Conservation (phyloP, 225 moss, liverwort and hornwort genomes). For the Ulota crispa region DNA sequence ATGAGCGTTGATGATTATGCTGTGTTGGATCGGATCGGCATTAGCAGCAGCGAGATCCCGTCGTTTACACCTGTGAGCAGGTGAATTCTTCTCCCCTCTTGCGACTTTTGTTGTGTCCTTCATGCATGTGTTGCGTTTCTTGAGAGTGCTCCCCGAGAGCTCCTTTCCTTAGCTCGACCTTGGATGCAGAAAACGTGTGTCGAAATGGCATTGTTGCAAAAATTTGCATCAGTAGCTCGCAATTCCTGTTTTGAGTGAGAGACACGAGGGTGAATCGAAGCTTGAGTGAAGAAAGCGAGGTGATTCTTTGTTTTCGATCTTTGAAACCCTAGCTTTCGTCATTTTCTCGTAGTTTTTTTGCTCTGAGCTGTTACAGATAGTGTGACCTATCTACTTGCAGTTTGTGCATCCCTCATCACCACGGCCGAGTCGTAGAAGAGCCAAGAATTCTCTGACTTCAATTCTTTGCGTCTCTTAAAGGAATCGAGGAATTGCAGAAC, state of each 20-base stretch:
- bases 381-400: background rate
- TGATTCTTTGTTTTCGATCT: background rate
- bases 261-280: background rate
- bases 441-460: background rate
- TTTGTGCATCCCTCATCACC: background rate
- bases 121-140: background rate
- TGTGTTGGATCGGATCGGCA: conserved; percentile 24
- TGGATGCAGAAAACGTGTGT: background rate
- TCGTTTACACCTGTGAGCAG: conserved; percentile 20
- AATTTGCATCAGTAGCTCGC: conserved; percentile 2
- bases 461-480: background rate
- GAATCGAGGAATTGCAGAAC: background rate
- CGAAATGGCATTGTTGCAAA: background rate
- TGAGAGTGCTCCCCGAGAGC: background rate
- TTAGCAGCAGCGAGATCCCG: background rate
- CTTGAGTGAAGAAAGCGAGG: background rate
- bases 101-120: background rate
- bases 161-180: background rate
- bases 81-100: conserved; percentile 3
- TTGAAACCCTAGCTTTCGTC: conserved; percentile 26
- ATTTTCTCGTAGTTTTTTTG: background rate
- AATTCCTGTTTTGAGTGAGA: conserved; percentile 11
- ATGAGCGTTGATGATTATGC: conserved; percentile 12
- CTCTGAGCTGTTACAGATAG: background rate
- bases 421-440: conserved; percentile 1